Conservation (phyloP, 805 yeast genomes). For the Lachancea thermotolerans region DNA sequence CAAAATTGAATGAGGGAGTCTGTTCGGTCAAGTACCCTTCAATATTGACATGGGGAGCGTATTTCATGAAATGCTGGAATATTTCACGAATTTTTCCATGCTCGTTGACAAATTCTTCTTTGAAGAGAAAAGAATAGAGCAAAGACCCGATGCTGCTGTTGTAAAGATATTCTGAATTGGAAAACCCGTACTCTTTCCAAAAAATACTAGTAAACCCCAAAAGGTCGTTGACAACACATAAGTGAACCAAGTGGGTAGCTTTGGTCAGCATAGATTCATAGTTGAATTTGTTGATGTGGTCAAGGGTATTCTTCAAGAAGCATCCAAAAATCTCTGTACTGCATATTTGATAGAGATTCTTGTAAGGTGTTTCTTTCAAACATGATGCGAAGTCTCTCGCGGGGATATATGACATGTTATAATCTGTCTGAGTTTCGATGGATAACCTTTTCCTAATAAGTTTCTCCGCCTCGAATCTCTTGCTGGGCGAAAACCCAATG, state of each 20-base stretch:
- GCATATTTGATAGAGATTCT: slow-evolving; percentile 44
- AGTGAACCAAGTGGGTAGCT: slow-evolving; percentile 61
- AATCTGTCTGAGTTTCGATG: slow-evolving; percentile 32
- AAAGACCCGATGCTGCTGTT: slow-evolving; percentile 36
- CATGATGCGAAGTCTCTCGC: slow-evolving; percentile 40
- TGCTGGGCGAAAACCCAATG: slow-evolving; percentile 67
- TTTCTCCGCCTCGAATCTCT: slow-evolving; percentile 75
- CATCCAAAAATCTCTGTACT: slow-evolving; percentile 46
- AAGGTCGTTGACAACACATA: slow-evolving; percentile 43
- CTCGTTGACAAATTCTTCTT: slow-evolving; percentile 36
- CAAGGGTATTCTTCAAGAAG: slow-evolving; percentile 45
- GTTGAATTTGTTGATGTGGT: slow-evolving; percentile 32
- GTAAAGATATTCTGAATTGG: slow-evolving; percentile 35
- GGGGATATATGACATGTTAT: slow-evolving; percentile 47
- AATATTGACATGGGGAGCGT: slow-evolving; percentile 30
- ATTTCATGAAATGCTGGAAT: slow-evolving; percentile 30
- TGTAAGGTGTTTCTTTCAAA: slow-evolving; percentile 36
- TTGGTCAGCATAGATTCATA: slow-evolving; percentile 56
- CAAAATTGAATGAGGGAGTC: slow-evolving; percentile 32
- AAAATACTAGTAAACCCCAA: slow-evolving; percentile 31
- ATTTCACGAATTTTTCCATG: slow-evolving; percentile 56
- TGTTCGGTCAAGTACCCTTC: slow-evolving; percentile 31
- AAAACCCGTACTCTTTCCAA: slow-evolving; percentile 32
- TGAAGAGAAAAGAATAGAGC: slow-evolving; percentile 36
- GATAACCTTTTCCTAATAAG: slow-evolving; percentile 47